Conservation (phyloP, 2,329 filamentous ascomycete genomes). For the Teratosphaeria destructans region DNA sequence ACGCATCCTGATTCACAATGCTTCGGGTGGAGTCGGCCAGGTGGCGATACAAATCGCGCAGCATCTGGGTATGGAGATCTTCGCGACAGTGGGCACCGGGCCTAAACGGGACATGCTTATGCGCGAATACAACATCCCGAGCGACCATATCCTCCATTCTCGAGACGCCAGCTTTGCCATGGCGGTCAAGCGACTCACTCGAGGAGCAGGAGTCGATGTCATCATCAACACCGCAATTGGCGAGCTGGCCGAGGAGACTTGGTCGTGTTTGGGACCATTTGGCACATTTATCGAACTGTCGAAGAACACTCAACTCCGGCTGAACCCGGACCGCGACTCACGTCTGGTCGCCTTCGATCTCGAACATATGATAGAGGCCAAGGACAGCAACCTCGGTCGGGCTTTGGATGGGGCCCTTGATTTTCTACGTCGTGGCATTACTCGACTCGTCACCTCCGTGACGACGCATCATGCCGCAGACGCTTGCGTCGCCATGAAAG, state of each 20-base stretch:
- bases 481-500: background rate
- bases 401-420: background rate
- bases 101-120: background rate
- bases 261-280: background rate
- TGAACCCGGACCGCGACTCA: background rate
- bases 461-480: no score
- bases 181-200: background rate
- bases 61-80: background rate
- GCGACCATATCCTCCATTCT: background rate
- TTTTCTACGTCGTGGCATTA: background rate
- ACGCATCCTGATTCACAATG: background rate
- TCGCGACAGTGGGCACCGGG: background rate
- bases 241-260: background rate
- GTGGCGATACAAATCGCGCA: background rate
- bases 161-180: background rate
- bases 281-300: background rate
- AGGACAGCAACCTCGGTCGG: background rate
- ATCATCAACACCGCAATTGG: background rate
- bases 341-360: background rate
- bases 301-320: background rate
- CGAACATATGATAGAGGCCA: background rate
- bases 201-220: background rate
- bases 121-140: background rate
- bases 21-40: background rate
- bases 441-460: background rate